phyloP scores from a whole-genome alignment of 495 filamentous ascomycete genomes.

The Aeminium ludgeri region DNA sequence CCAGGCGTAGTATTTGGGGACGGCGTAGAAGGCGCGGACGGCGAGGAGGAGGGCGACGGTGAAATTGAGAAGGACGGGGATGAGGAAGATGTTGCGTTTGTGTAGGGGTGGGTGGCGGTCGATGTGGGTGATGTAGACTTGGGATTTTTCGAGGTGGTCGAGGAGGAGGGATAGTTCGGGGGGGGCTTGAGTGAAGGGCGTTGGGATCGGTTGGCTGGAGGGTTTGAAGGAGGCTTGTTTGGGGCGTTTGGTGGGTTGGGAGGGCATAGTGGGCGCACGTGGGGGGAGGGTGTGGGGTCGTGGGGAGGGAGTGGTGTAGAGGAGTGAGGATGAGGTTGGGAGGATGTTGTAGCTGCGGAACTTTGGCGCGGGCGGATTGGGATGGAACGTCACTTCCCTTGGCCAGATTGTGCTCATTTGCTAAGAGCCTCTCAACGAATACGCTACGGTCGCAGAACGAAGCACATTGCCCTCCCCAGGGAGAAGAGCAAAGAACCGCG shows the following conservation, averaged over 20 bases:
- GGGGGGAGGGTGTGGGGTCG: too few relatives aligned
- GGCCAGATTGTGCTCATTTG: too few relatives aligned
- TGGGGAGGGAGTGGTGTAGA: too few relatives aligned
- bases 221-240: constrained; percentile 1
- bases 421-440: too few relatives aligned
- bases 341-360: too few relatives aligned
- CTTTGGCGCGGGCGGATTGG: too few relatives aligned
- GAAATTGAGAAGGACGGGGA: constrained; percentile 55
- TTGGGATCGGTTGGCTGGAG: constrained; percentile 27
- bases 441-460: too few relatives aligned
- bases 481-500: too few relatives aligned
- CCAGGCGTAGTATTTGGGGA: constrained; percentile 50
- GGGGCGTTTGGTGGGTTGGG: not conserved
- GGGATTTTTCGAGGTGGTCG: constrained; percentile 37
- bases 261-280: constrained; percentile 6
- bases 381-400: too few relatives aligned
- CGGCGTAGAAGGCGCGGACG: constrained; percentile 41
- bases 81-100: constrained; percentile 61
- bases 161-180: constrained; percentile 42
- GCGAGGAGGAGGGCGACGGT: constrained; percentile 39
- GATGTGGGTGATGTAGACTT: constrained; percentile 67
- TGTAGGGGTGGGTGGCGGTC: constrained; percentile 44
- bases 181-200: constrained; percentile 49
- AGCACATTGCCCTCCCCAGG: too few relatives aligned
- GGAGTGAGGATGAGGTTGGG: too few relatives aligned